A percentile compares a stretch with the other conserved stretches of the same genome.
Evolutionary conservation across 176 grass and related monocot species (phyloP).

Genomic region (Elaeis guineensis): DNA sequence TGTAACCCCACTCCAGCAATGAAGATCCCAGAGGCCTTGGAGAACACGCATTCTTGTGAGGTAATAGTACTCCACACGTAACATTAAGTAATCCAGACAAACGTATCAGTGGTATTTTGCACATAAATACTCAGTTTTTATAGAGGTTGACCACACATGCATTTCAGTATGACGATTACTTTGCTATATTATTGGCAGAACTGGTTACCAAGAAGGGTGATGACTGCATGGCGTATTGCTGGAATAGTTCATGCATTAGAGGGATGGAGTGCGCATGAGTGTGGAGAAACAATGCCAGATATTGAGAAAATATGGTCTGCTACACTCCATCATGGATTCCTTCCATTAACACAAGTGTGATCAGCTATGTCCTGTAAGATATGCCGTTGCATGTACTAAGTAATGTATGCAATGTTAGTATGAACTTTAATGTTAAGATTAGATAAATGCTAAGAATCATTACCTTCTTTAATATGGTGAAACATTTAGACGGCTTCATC

Average conservation of each 20-base stretch:
- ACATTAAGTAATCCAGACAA: too few species aligned
- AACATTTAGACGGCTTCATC: too few species aligned
- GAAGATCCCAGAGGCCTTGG: constrained; percentile 51
- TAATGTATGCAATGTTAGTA: neutral
- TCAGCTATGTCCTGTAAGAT: neutral
- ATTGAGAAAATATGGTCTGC: constrained; percentile 62
- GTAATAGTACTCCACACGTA: too few species aligned
- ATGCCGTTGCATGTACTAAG: neutral
- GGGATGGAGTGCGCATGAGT: constrained; percentile 53
- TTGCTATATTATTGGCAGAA: constrained; percentile 41
- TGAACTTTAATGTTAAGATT: too few species aligned
- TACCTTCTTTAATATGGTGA: too few species aligned
- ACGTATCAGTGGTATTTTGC: too few species aligned
- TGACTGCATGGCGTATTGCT: constrained; percentile 74
- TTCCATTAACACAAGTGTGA: constrained; percentile 33
- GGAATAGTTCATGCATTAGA: constrained; percentile 82
- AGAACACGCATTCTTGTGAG: constrained; percentile 31
- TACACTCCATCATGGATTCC: constrained; percentile 62
- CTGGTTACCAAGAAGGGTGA: constrained; percentile 87
- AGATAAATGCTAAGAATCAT: too few species aligned
- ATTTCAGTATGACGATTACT: too few species aligned
- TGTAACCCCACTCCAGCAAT: constrained; percentile 64
- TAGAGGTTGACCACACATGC: too few species aligned
- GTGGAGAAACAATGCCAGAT: constrained; percentile 50
- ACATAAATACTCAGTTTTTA: too few species aligned